These are phyloP conservation scores for Hericium rajendrae DNA, from an alignment of 768 basidiomycete species.

Conservation along the genomic window DNA sequence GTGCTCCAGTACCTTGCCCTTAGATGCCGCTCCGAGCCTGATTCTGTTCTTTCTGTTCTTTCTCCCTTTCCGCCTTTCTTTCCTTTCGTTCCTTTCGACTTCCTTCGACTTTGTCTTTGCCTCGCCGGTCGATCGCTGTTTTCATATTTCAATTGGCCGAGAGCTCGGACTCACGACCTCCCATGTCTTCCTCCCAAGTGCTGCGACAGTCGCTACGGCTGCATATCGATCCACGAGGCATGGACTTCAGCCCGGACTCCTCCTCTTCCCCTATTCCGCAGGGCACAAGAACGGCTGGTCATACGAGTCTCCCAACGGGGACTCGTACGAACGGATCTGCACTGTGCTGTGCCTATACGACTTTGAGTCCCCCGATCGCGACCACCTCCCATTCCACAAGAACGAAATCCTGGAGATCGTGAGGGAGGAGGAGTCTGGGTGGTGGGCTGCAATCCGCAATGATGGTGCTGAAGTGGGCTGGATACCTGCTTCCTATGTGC, in stretches of 20 bases:
- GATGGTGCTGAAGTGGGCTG: constrained; percentile 52
- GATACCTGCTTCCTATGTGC: constrained; percentile 69
- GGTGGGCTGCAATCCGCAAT: constrained; percentile 70
- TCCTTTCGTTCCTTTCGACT: background rate
- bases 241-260: background rate
- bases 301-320: constrained; percentile 19
- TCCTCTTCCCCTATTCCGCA: background rate
- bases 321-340: constrained; percentile 29
- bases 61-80: background rate
- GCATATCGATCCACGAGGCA: constrained; percentile 1
- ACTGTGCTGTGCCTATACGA: constrained; percentile 60
- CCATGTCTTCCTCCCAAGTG: constrained; percentile 4
- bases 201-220: constrained; percentile 8
- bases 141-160: background rate
- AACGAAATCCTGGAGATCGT: constrained; percentile 62
- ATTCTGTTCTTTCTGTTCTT: no score
- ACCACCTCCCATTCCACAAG: constrained; percentile 52
- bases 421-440: constrained; percentile 61
- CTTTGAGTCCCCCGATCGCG: constrained; percentile 51
- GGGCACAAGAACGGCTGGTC: background rate
- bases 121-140: background rate
- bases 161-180: background rate
- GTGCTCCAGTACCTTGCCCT: no score
- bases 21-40: background rate
- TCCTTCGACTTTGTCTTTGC: background rate